Percentiles rank a stretch among this genome's conserved stretches.
These are phyloP conservation scores for Termitomyces sp. DNA, from an alignment of 768 basidiomycete species.

Conservation along the genomic window DNA sequence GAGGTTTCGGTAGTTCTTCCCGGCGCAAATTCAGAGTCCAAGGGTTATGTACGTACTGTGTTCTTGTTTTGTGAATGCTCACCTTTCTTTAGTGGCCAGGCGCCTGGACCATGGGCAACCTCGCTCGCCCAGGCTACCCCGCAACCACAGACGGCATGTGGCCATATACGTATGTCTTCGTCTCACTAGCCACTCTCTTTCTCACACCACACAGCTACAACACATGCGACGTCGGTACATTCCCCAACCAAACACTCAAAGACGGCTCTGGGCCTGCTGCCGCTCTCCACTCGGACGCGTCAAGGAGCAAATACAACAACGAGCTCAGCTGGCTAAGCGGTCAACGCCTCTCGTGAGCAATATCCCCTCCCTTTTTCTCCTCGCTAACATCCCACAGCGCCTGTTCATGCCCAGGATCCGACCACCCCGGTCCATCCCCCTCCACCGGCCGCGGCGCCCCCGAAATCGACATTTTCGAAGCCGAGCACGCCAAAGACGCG, in stretches of 20 bases:
- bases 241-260: slow-evolving; percentile 60
- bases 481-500: slow-evolving; percentile 52
- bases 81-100: slow-evolving; percentile 64
- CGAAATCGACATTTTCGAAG: slow-evolving; percentile 82
- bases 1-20: slow-evolving; percentile 61
- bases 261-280: slow-evolving; percentile 54
- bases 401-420: slow-evolving; percentile 69
- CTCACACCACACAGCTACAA: slow-evolving; percentile 34
- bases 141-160: slow-evolving; percentile 78
- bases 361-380: background rate
- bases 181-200: background rate
- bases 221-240: slow-evolving; percentile 72
- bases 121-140: slow-evolving; percentile 75
- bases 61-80: background rate
- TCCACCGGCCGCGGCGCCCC: slow-evolving; percentile 63
- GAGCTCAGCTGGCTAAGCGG: slow-evolving; percentile 73
- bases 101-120: slow-evolving; percentile 86
- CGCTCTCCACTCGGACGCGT: slow-evolving; percentile 46
- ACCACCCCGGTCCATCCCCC: slow-evolving; percentile 68
- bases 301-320: slow-evolving; percentile 44
- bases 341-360: slow-evolving; percentile 61
- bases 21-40: slow-evolving; percentile 46
- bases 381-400: slow-evolving; percentile 48
- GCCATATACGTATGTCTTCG: slow-evolving; percentile 63
- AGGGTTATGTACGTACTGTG: slow-evolving; percentile 36